phyloP scores from a whole-genome alignment of 441 rosid genomes.

The Cnidoscolus chayamansa region DNA sequence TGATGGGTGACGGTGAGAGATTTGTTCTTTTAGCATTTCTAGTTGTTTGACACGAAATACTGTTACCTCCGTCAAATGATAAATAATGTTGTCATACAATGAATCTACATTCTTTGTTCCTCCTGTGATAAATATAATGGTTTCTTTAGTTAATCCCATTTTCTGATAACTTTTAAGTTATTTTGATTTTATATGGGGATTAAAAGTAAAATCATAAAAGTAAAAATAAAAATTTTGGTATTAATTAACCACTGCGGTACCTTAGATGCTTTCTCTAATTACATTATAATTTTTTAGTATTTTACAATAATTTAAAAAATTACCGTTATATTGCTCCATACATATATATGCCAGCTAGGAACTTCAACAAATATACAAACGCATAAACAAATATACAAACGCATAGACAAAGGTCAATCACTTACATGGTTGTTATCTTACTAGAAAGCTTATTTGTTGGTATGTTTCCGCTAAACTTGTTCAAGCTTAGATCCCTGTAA shows the following conservation, averaged over 20 bases:
- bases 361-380: background rate
- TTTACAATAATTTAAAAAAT: no score
- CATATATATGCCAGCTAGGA: background rate
- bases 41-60: background rate
- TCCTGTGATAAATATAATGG: no score
- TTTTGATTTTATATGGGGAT: background rate
- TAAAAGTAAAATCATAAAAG: background rate
- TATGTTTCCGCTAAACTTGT: slow-evolving; percentile 39
- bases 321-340: background rate
- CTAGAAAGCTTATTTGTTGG: slow-evolving; percentile 40
- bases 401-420: background rate
- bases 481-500: slow-evolving; percentile 51
- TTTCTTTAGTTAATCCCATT: background rate
- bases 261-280: background rate
- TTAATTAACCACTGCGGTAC: background rate
- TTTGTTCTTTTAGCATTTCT: no score
- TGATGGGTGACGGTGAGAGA: no score
- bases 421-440: slow-evolving; percentile 47
- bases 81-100: background rate
- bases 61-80: background rate
- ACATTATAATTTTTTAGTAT: no score
- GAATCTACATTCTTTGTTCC: background rate
- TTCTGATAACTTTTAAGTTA: background rate
- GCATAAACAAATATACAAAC: background rate
- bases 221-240: no score